Base-by-base conservation (phyloP, 352 stramenopile genomes). In the Thalassiosira tumida region DNA sequence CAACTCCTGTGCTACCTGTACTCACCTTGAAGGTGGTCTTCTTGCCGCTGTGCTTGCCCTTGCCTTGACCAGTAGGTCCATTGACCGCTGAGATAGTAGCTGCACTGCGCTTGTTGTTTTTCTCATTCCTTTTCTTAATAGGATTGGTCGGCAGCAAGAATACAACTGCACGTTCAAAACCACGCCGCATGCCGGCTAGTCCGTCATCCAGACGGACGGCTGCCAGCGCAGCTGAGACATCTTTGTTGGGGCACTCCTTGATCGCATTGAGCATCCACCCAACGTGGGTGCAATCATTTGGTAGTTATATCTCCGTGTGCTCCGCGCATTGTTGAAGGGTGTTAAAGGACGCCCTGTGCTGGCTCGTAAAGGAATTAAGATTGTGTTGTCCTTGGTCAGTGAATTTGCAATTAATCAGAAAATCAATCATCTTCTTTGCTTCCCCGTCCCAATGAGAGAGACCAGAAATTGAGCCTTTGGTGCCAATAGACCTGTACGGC, bases 381-480 rank as follows among this genome's bases (percentile, higher is more conserved):
- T 59, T 51, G 35, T 81, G 70, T 41, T 50, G 76, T 24, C 15
- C 35, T 31, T 41, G 81, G n/a, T 84, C 88, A 17, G 65, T 86
- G 37, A 69, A 93, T n/a, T 85, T 80, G 0, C 33, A 26, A n/a
- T 65, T 81, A 0, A 73, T 7, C 0, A 92, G 50, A 17, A 85
- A 79, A 13, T 86, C 69, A 2, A 76, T 50, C 0, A 29, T 13
- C 0, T 75, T 41, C 21, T 72, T 73, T 24, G 74, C 29, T 5
- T 72, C 24, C 6, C 29, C 51, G 24, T 83, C 35, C 81, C 86
- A 93, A 90, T 89, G 10, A 85, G 81, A 43, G 80, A 33, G 15
- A 86, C 90, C 59, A 77, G 70, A 76, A 89, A 59, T 72, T 92
- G 86, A 0, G 3, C 59, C 5, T 64, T 62, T 1, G 91, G 29